Evolutionary conservation across 2,329 filamentous ascomycete species (phyloP), one percentile per base, ranked within the genome.

Genomic region (Nannizziopsis arthrosporioides): DNA sequence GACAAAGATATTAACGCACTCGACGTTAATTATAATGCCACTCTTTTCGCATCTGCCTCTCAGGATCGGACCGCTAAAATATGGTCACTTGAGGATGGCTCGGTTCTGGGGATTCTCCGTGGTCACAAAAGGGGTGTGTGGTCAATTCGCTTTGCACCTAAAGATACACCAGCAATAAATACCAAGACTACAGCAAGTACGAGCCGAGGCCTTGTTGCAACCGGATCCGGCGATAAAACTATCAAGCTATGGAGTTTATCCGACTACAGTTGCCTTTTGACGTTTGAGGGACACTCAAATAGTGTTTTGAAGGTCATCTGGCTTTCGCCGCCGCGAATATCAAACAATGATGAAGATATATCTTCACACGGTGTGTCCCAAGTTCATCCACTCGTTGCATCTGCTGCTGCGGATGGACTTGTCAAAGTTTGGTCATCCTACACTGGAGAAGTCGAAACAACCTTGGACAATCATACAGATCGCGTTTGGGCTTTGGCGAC

Each of bases 1-100:
- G 92, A 98, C 61, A 98, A 98, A 63, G 92, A 98, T 56, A 98
- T 98, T 67, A 98, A 98, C 59, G 88, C 92, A 2, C 77, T 98
- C 44, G 87, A 93, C 54, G 75, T 92, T 9, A 85, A 88, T 54
- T 76, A 80, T 17, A 74, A 77, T 1, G 79, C 78, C 3, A 78
- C 81, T n/a, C 68, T 95, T 1, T 96, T 98, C 61, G 93, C 90
- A 2, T 95, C 92, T 1, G 90, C 92, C 27, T 96, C 90, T 4
- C 92, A 98, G 67, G 92, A 98, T 64, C 85, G 88, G 56, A 93
- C 87, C 0, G 88, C 96, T 56, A 98, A 96, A 69, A 92, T 98
- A 51, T 98, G 90, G 84, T 92, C 89, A 6, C 75, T 83, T 5
- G 82, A 89, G 55, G 85, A 92, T 62, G 89, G 93, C 15, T 88